Percentiles rank a stretch among this genome's conserved stretches.
phyloP scores from a whole-genome alignment of 1,284 basidiomycete species.

The Polyporus tsugae region DNA sequence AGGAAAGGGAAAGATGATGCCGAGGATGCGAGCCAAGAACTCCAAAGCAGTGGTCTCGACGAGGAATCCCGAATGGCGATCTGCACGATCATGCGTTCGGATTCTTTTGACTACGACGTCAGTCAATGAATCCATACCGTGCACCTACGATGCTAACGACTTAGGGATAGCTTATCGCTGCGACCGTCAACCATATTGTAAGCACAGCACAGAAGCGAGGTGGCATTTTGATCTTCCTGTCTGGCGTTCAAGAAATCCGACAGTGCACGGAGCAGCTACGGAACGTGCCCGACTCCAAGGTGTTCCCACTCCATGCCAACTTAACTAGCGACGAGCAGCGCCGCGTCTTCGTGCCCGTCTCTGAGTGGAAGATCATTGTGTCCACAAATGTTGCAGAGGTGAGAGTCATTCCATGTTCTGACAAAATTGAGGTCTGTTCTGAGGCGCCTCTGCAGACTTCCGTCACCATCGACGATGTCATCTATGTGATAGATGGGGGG shows the following conservation, averaged over 20 bases:
- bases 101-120: conserved; percentile 81
- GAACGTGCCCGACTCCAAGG: conserved; percentile 54
- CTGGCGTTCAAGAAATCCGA: conserved; percentile 89
- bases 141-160: conserved; percentile 1
- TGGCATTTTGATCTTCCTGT: conserved; percentile 88
- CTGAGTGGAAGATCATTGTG: conserved; percentile 86
- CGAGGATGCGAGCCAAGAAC: conserved; percentile 57
- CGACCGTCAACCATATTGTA: conserved; percentile 74
- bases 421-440: background rate
- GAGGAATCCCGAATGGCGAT: conserved; percentile 63
- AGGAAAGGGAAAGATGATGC: conserved; percentile 44
- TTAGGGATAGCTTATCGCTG: conserved; percentile 66
- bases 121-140: conserved; percentile 12
- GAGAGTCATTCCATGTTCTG: conserved; percentile 18
- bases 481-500: conserved; percentile 88
- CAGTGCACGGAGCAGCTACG: conserved; percentile 81
- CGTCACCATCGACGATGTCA: conserved; percentile 92
- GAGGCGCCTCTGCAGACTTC: conserved; percentile 72
- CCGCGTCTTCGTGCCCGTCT: conserved; percentile 73
- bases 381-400: conserved; percentile 92
- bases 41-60: conserved; percentile 61
- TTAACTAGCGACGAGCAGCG: conserved; percentile 88
- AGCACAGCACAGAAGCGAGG: conserved; percentile 57
- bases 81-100: conserved; percentile 67
- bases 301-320: conserved; percentile 92